phyloP scores from a whole-genome alignment of 2,329 filamentous ascomycete species.

The Cryphonectria japonica region DNA sequence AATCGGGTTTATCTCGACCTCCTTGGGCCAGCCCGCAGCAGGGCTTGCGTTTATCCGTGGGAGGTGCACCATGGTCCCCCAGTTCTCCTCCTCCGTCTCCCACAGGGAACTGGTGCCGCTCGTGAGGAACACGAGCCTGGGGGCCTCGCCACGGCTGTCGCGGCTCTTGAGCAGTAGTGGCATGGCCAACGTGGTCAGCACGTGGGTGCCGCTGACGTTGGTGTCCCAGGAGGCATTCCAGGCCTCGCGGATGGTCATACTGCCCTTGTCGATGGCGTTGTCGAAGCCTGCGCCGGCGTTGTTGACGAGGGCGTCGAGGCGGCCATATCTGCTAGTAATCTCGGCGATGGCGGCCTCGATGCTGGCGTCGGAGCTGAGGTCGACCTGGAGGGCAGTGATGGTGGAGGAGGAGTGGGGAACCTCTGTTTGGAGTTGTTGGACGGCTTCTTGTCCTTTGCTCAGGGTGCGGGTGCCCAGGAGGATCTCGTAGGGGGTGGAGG shows the following conservation, averaged over 20 bases:
- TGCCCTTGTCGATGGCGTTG: conserved; percentile 33
- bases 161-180: conserved; percentile 51
- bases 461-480: conserved; percentile 58
- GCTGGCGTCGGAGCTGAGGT: conserved; percentile 56
- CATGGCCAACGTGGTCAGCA: conserved; percentile 44
- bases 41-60: conserved; percentile 25
- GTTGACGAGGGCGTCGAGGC: conserved; percentile 58
- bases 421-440: conserved; percentile 46
- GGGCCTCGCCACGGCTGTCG: conserved; percentile 34
- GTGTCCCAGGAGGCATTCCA: conserved; percentile 53
- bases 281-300: conserved; percentile 57
- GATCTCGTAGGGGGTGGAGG: conserved; percentile 54
- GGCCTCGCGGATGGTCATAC: conserved; percentile 43
- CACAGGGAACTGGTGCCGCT: conserved; percentile 47
- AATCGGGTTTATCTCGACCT: conserved; percentile 32
- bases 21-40: conserved; percentile 52
- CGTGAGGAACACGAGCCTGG: conserved; percentile 54
- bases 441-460: conserved; percentile 54
- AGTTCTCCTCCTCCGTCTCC: conserved; percentile 37
- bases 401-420: conserved; percentile 45
- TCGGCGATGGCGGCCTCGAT: conserved; percentile 51
- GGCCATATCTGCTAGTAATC: conserved; percentile 47
- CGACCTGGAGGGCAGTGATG: conserved; percentile 53
- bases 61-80: conserved; percentile 33
- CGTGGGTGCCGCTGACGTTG: conserved; percentile 54